These are phyloP conservation scores for Aspergillus intermedius DNA, from an alignment of 2,329 filamentous ascomycete species.

Conservation along the genomic window DNA sequence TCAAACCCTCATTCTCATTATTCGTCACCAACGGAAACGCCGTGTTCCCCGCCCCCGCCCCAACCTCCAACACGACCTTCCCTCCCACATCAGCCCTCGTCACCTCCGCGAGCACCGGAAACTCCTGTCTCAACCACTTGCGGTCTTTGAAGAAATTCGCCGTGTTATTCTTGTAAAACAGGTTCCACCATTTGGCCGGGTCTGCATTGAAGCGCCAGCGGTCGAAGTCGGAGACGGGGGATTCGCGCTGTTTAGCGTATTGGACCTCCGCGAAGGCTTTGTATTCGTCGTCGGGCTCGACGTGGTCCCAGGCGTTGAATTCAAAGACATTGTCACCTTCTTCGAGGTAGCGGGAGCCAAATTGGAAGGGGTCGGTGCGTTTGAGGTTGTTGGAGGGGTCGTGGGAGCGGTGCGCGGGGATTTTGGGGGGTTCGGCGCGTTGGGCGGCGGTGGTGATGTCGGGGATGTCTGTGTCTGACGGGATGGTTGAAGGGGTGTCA, in stretches of 20 bases:
- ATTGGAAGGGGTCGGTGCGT: slow-evolving; percentile 87
- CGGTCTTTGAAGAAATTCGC: slow-evolving; percentile 98
- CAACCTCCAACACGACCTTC: slow-evolving; percentile 75
- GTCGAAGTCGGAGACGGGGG: slow-evolving; percentile 89
- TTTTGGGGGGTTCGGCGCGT: slow-evolving; percentile 40
- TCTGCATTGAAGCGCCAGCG: slow-evolving; percentile 81
- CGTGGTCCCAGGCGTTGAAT: slow-evolving; percentile 99
- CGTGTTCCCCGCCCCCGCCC: slow-evolving; percentile 92
- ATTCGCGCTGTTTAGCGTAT: slow-evolving; percentile 73
- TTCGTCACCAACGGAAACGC: slow-evolving; percentile 82
- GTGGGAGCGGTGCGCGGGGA: slow-evolving; percentile 62
- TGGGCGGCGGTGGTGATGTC: slow-evolving; percentile 29
- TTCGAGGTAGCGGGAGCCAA: slow-evolving; percentile 79
- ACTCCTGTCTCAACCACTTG: slow-evolving; percentile 96
- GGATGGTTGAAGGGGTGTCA: background rate
- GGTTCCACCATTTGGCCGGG: slow-evolving; percentile 95
- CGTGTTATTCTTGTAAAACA: slow-evolving; percentile 97
- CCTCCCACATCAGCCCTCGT: slow-evolving; percentile 64
- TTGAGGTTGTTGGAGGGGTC: slow-evolving; percentile 68
- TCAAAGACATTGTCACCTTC: slow-evolving; percentile 86
- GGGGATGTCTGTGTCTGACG: background rate
- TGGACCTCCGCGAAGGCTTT: slow-evolving; percentile 78
- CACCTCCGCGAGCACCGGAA: slow-evolving; percentile 75
- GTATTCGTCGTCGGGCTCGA: slow-evolving; percentile 85
- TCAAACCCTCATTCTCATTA: slow-evolving; percentile 76